These are phyloP conservation scores for Boletus fagicola DNA, from an alignment of 768 basidiomycete species.

Conservation along the genomic window DNA sequence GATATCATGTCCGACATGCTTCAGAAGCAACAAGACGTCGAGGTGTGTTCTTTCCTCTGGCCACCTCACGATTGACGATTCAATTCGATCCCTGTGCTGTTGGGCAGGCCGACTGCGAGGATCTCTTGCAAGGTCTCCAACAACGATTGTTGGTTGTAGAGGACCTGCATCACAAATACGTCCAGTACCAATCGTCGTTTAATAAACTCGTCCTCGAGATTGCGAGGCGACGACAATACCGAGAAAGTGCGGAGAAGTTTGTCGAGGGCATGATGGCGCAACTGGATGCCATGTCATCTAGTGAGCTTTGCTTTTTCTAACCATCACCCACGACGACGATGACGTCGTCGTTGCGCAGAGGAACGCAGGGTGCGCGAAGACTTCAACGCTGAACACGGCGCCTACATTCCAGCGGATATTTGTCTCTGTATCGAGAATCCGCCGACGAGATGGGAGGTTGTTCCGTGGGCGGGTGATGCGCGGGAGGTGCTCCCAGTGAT, in stretches of 20 bases:
- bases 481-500: slow-evolving; percentile 63
- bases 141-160: slow-evolving; percentile 60
- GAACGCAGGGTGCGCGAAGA: slow-evolving; percentile 60
- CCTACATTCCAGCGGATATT: slow-evolving; percentile 73
- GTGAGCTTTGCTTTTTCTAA: slow-evolving; percentile 36
- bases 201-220: slow-evolving; percentile 74
- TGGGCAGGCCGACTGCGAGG: slow-evolving; percentile 48
- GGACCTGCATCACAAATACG: slow-evolving; percentile 62
- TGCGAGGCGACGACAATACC: slow-evolving; percentile 61
- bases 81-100: background rate
- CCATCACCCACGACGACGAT: too few species aligned
- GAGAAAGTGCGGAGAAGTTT: slow-evolving; percentile 62
- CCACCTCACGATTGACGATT: background rate
- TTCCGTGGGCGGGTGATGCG: slow-evolving; percentile 53
- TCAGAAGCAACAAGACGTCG: slow-evolving; percentile 61
- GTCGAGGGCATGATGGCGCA: slow-evolving; percentile 65
- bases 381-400: slow-evolving; percentile 74
- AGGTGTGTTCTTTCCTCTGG: slow-evolving; percentile 43
- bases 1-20: slow-evolving; percentile 81
- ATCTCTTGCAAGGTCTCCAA: slow-evolving; percentile 55
- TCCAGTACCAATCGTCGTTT: slow-evolving; percentile 71
- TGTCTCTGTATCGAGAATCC: slow-evolving; percentile 74
- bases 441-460: slow-evolving; percentile 71
- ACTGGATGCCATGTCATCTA: slow-evolving; percentile 63
- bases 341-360: slow-evolving; percentile 42